Evolutionary conservation across 2,329 filamentous ascomycete species (phyloP), one percentile per base, ranked within the genome.

Genomic region (Colletotrichum orchidophilum): DNA sequence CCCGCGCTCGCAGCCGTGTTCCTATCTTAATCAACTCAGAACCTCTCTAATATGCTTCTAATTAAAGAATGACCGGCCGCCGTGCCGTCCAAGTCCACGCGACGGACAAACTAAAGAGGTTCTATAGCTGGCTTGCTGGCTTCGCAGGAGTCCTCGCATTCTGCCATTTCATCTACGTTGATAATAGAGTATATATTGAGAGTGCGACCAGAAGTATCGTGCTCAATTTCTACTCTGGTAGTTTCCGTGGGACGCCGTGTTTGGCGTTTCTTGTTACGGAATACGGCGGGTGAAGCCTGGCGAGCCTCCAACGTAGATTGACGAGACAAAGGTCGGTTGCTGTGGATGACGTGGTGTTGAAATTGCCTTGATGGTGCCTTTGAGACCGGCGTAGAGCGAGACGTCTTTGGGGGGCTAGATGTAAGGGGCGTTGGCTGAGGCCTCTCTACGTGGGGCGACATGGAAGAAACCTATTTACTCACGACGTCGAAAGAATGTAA

Each of bases 51-150:
- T 6, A 66, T 59, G 21, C 21, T 29, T 18, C 12, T 29, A n/a
- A 66, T 59, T 3, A 66, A 42, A 59, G 63, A 59, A 27, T 18
- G 21, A 39, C 63, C 42, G 21, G 63, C 35, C 15, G 63, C 54
- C 15, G 15, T 50, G 15, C 29, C 3, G 11, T 59, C 31, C 13
- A 53, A 65, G 15, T 24, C 54, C 24, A 39, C 9, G 11, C 35
- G 9, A 11, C 54, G 15, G 42, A 39, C 5, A 27, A 65, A 52
- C 13, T 29, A 2, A 21, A 66, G 29, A 66, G 5, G 12, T 5
- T 42, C 15, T 8, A 13, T 11, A 46, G 21, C 9, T 0, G 12
- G 15, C 63, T 39, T 9, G 3, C 46, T 53, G 3, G 46, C 42
- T 33, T 59, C 12, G 6, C 1, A 31, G 7, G 31, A 60, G 24